Conservation (phyloP, 2,329 filamentous ascomycete genomes). For the Pyricularia sp. region DNA sequence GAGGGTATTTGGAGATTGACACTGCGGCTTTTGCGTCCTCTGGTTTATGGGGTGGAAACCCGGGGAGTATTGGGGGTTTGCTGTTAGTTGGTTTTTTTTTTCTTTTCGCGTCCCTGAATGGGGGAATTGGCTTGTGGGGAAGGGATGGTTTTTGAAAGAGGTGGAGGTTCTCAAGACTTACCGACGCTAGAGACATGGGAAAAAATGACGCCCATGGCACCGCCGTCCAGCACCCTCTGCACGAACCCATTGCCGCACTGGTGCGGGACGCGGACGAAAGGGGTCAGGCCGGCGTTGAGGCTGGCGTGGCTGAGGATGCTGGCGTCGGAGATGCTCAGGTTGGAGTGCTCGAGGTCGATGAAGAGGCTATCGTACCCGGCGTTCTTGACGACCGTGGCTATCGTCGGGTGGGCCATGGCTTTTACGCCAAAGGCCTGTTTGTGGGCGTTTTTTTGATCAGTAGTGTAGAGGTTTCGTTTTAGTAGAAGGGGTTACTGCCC, state of each 20-base stretch:
- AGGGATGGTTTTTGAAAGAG: neutral
- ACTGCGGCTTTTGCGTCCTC: conserved; percentile 13
- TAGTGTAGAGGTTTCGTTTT: too few relatives aligned
- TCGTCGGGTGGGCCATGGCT: neutral
- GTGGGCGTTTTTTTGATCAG: neutral
- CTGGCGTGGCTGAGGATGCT: conserved; percentile 24
- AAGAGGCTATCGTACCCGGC: conserved; percentile 27
- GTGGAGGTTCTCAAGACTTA: neutral
- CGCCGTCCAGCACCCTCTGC: conserved; percentile 24
- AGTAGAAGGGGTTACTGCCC: too few relatives aligned
- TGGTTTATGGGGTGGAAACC: neutral
- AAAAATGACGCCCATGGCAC: conserved; percentile 25
- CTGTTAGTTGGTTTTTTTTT: neutral
- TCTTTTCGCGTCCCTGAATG: too few relatives aligned
- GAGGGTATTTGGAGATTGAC: conserved; percentile 12
- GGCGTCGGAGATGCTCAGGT: conserved; percentile 21
- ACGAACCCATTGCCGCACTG: conserved; percentile 23
- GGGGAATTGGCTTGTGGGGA: neutral
- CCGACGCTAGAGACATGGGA: conserved; percentile 22
- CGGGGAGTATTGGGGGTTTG: too few relatives aligned
- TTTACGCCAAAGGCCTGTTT: neutral
- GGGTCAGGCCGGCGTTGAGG: conserved; percentile 23
- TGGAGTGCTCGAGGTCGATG: conserved; percentile 31
- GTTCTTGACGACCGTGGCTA: conserved; percentile 18
- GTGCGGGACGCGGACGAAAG: conserved; percentile 26